phyloP scores from a whole-genome alignment of 2,329 filamentous ascomycete species.

The Teratosphaeria pseudoeucalypti region DNA sequence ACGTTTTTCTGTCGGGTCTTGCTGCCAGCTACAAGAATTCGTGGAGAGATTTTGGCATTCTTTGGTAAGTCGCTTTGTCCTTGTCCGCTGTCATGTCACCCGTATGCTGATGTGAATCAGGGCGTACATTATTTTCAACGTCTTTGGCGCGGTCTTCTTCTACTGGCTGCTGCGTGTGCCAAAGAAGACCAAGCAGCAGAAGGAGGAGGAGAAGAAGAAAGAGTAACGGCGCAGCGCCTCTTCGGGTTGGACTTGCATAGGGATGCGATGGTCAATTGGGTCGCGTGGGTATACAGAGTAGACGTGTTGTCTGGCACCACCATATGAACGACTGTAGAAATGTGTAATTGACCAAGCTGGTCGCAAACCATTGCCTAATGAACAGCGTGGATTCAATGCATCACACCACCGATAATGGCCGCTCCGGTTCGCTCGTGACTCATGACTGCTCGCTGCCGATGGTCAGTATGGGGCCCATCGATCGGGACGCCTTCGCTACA shows the following conservation, averaged over 20 bases:
- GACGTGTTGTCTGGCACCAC: not conserved
- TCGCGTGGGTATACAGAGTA: not conserved
- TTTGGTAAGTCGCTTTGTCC: conserved; percentile 38
- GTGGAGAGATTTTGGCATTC: conserved; percentile 46
- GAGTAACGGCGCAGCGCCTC: not conserved
- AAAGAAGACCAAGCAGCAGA: conserved; percentile 37
- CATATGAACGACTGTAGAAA: not conserved
- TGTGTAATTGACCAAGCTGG: not conserved
- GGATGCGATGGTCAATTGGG: not conserved
- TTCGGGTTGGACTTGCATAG: not conserved
- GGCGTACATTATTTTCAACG: conserved; percentile 28
- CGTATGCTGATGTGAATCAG: conserved; percentile 19
- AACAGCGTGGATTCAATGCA: not conserved
- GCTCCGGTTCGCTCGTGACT: not conserved
- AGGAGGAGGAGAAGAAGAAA: conserved; percentile 27
- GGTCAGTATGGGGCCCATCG: not conserved
- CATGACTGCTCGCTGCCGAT: not conserved
- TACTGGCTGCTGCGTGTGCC: conserved; percentile 48
- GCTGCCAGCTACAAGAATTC: conserved; percentile 29
- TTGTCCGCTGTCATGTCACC: conserved; percentile 27
- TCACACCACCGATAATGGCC: too few relatives aligned
- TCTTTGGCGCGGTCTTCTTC: conserved; percentile 37
- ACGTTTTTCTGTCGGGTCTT: conserved; percentile 32
- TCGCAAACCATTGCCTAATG: not conserved
- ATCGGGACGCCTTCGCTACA: not conserved